These are phyloP conservation scores for Alternaria rosae DNA, from an alignment of 2,329 filamentous ascomycete genomes.

Conservation along the genomic window DNA sequence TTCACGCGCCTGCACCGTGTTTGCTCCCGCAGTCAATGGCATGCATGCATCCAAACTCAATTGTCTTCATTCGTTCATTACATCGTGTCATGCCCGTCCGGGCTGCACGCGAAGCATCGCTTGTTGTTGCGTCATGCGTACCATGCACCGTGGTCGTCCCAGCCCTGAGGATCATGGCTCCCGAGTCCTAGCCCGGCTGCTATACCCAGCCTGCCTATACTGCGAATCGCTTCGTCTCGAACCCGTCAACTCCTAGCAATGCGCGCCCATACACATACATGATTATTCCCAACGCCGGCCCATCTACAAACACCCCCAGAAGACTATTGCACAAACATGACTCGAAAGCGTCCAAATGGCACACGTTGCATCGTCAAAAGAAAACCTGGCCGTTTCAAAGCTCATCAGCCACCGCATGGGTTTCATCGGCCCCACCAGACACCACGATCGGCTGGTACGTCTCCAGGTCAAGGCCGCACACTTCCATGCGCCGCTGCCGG, in stretches of 20 bases:
- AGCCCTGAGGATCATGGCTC: conserved; percentile 6
- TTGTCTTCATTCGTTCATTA: background rate
- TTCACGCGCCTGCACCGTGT: conserved; percentile 5
- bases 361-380: conserved; percentile 6
- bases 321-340: background rate
- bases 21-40: background rate
- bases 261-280: conserved; percentile 2
- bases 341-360: background rate
- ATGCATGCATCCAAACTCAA: background rate
- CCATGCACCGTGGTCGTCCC: conserved; percentile 1
- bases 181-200: conserved; percentile 5
- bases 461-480: conserved; percentile 62
- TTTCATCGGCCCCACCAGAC: conserved; percentile 16
- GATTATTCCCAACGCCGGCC: conserved; percentile 1
- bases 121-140: conserved; percentile 24
- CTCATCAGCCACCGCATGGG: conserved; percentile 8
- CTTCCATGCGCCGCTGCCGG: conserved; percentile 59
- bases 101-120: conserved; percentile 1
- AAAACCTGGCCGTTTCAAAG: conserved; percentile 14
- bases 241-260: conserved; percentile 2
- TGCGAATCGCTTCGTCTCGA: conserved; percentile 12
- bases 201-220: conserved; percentile 12
- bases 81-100: background rate
- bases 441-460: conserved; percentile 42
- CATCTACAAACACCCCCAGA: background rate